These are phyloP conservation scores for Rhizopus delemar DNA, from an alignment of 371 early-diverging fungal species.

Conservation along the genomic window DNA sequence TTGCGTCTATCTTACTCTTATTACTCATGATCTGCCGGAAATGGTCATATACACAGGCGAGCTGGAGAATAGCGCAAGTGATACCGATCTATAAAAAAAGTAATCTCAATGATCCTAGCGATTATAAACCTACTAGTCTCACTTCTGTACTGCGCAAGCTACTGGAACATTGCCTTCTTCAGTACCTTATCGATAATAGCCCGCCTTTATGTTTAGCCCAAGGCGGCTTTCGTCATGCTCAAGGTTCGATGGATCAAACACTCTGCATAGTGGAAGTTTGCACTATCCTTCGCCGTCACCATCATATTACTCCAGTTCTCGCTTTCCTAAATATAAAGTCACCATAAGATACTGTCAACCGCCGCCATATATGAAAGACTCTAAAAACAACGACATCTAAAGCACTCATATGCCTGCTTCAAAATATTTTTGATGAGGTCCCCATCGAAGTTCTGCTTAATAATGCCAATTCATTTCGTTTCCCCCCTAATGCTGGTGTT, in stretches of 20 bases:
- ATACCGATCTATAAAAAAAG: constrained; percentile 30
- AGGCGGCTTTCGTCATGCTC: constrained; percentile 22
- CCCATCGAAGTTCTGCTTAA: constrained; percentile 8
- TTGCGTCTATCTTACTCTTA: background rate
- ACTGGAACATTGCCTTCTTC: constrained; percentile 15
- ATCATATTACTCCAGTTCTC: constrained; percentile 15
- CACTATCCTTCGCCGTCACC: background rate
- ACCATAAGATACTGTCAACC: constrained; percentile 35
- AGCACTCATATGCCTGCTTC: constrained; percentile 9
- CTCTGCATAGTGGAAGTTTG: constrained; percentile 9
- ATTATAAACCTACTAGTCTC: constrained; percentile 28
- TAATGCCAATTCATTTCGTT: background rate
- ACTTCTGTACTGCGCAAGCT: constrained; percentile 21
- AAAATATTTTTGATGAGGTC: constrained; percentile 17
- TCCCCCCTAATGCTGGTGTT: constrained; percentile 23
- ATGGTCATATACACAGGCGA: constrained; percentile 15
- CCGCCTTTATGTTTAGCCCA: constrained; percentile 18
- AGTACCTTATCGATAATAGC: background rate
- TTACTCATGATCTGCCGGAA: constrained; percentile 23
- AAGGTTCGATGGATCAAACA: too few relatives aligned
- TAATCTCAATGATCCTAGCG: constrained; percentile 8
- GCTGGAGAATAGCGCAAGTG: constrained; percentile 31
- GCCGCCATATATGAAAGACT: constrained; percentile 19
- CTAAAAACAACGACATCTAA: constrained; percentile 9
- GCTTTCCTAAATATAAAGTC: constrained; percentile 36